Base-by-base conservation (phyloP, 371 early-diverging fungal species). In the Lichtheimia corymbifera region DNA sequence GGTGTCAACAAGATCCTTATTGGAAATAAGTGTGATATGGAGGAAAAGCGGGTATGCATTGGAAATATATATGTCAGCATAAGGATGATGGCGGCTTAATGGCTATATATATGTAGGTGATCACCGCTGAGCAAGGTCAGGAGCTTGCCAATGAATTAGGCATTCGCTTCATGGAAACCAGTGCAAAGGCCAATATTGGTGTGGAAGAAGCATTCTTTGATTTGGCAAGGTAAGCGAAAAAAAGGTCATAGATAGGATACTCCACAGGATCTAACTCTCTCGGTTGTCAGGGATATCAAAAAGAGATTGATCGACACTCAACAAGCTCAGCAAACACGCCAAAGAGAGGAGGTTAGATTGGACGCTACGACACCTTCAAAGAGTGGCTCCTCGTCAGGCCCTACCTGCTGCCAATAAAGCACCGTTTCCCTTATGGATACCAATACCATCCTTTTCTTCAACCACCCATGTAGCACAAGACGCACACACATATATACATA, bases 131-230 rank as follows among this genome's bases (percentile, higher is more conserved):
- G 63, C 89, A 88, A 72, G 92, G 91, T n/a, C 83, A 94, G 80
- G 88, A 88, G 30, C 86, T 96, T 51, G 95, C 97, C 42, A 88
- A 91, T 65, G 87, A 92, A 66, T 87, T 95, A 41, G 83, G 85
- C 50, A 91, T 98, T 72, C 86, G 90, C 63, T 97, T 96, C 72
- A 80, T 96, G 74, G 97, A 97, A 78, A 97, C 99, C 55, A 91
- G 91, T 66, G 97, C 99, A 62, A 98, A 98, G 80, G 91, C 95
- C 67, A 94, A 95, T 61, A 94, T 91, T 67, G 94, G 96, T 64
- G 99, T 98, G 35, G 99, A 98, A 73, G 95, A 95, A 71, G 97
- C 98, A 53, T 98, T 98, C 84, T 89, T 95, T 70, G 93, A 93
- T 60, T 88, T 98, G 74, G 98, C 99, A 22, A 90, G 92, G 93